A percentile compares a stretch with the other conserved stretches of the same genome.
Evolutionary conservation across 2,329 filamentous ascomycete species (phyloP).

Genomic region (Camptophora hylomeconis): DNA sequence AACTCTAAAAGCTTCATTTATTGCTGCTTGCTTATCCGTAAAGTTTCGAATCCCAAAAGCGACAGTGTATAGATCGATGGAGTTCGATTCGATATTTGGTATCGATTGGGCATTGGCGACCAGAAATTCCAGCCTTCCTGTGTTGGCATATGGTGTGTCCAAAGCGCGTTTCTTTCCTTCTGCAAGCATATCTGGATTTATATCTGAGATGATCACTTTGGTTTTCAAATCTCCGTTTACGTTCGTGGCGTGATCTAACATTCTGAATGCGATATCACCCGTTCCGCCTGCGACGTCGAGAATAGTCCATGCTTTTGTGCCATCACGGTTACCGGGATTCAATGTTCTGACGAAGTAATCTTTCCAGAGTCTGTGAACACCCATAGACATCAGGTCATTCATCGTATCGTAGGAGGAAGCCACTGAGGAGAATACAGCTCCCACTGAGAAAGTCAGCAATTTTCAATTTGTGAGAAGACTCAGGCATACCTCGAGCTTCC

Average conservation of each 20-base stretch:
- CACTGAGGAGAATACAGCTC: slow-evolving; percentile 85
- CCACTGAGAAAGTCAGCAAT: slow-evolving; percentile 40
- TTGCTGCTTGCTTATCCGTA: slow-evolving; percentile 72
- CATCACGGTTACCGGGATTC: slow-evolving; percentile 56
- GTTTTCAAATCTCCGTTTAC: slow-evolving; percentile 70
- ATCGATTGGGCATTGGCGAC: slow-evolving; percentile 83
- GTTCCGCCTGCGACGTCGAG: slow-evolving; percentile 95
- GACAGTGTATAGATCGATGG: slow-evolving; percentile 91
- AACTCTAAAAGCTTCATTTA: slow-evolving; percentile 74
- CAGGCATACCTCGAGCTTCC: slow-evolving; percentile 43
- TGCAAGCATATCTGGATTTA: slow-evolving; percentile 87
- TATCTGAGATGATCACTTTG: slow-evolving; percentile 83
- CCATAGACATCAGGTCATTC: slow-evolving; percentile 98
- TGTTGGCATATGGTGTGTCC: slow-evolving; percentile 44
- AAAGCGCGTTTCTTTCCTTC: slow-evolving; percentile 73
- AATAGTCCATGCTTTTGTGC: slow-evolving; percentile 51
- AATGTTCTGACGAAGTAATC: slow-evolving; percentile 89
- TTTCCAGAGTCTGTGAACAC: slow-evolving; percentile 93
- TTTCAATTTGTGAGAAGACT: neutral
- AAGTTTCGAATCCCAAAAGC: slow-evolving; percentile 98
- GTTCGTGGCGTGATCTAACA: slow-evolving; percentile 74
- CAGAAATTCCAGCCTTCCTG: slow-evolving; percentile 53
- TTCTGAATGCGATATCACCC: slow-evolving; percentile 93
- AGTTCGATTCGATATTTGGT: slow-evolving; percentile 48
- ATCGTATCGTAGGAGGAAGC: slow-evolving; percentile 91